Evolutionary conservation across 2,329 filamentous ascomycete species (phyloP), one percentile per base, ranked within the genome.

Genomic region (Sclerotinia minor): DNA sequence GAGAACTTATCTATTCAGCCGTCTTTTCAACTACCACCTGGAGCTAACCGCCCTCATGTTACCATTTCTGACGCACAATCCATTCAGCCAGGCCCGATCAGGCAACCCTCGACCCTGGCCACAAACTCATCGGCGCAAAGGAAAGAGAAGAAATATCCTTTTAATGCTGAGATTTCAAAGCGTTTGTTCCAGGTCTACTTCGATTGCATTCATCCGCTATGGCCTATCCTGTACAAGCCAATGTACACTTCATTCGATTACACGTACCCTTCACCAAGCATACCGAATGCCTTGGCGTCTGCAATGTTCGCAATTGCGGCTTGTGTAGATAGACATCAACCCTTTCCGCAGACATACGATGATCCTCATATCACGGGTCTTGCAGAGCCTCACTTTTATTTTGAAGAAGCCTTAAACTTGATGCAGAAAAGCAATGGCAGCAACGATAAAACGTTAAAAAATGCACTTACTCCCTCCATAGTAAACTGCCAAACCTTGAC

Each of bases 141-240:
- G 45, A 61, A 61, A 61, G 29, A 50, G 21, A 52, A 3, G 60
- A 67, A 15, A 61, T 64, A 60, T 41, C 52, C 65, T 19, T 58
- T 75, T 26, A 69, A 73, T 45, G 38, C 69, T 24, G 74, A 73
- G 13, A 53, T 71, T 11, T 72, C 73, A 8, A 73, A 72, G n/a
- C 67, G 72, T 47, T 65, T 77, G 3, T 72, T 77, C 44, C 73
- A 75, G 41, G 73, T 70, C 6, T 76, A 74, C 59, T 77, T 76
- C 64, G 72, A 74, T 55, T 76, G 70, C 35, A 73, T 77, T 24
- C 75, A 76, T 70, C 75, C 75, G 8, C 57, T 75, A 47, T 77
- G 75, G 75, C 75, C 75, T 11, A 64, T 77, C 5, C 69, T 76
- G 19, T 77, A 77, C 69, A 77, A 76, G 53, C 75, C 75, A 19